Evolutionary conservation across 192 early-diverging fungal species (phyloP).

Genomic region (Mortierella alpina): DNA sequence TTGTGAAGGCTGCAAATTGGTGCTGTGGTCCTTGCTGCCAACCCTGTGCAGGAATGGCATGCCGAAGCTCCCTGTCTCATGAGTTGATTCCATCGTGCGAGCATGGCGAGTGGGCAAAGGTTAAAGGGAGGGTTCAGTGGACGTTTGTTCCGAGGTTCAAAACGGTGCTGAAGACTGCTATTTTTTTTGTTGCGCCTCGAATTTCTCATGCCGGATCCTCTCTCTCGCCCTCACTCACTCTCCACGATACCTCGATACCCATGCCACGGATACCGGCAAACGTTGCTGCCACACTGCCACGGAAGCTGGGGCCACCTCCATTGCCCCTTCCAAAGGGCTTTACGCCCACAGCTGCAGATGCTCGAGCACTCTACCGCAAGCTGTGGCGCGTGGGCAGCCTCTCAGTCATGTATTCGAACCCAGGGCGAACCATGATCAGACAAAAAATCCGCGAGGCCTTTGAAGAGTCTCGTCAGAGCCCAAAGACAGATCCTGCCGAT

Average conservation of each 20-base stretch:
- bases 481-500: conserved; percentile 1
- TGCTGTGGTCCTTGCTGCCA: background rate
- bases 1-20: too few relatives aligned
- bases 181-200: background rate
- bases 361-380: conserved; percentile 39
- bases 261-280: conserved; percentile 50
- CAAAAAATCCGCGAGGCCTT: conserved; percentile 42
- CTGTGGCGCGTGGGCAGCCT: conserved; percentile 40
- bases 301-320: conserved; percentile 31
- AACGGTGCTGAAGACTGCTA: too few relatives aligned
- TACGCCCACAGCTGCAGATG: conserved; percentile 30
- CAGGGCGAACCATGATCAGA: conserved; percentile 24
- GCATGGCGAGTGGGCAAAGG: conserved; percentile 17
- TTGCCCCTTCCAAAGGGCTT: conserved; percentile 19
- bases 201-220: background rate
- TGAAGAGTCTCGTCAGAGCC: conserved; percentile 24
- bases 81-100: conserved; percentile 23
- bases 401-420: conserved; percentile 42
- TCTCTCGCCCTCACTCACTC: background rate
- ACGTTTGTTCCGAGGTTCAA: too few relatives aligned
- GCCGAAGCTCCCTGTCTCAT: background rate
- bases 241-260: background rate
- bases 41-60: background rate
- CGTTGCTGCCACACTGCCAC: conserved; percentile 23
- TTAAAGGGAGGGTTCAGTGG: background rate